Evolutionary conservation across 129 eudicot genomes (phyloP).

Genomic region (Centaurea solstitialis): DNA sequence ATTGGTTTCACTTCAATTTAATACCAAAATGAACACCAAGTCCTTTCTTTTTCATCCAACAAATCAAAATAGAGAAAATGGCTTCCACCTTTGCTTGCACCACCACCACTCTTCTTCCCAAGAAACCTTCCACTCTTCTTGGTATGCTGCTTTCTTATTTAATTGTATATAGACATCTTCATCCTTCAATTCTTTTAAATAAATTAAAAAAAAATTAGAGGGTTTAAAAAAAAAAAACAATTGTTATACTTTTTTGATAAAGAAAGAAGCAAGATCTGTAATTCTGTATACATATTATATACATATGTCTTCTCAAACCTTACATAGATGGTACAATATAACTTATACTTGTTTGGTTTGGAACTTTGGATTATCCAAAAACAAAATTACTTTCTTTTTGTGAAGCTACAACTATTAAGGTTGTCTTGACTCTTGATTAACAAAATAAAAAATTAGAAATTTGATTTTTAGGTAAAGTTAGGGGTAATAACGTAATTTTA

Average conservation of each 20-base stretch:
- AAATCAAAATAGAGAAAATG: slow-evolving; percentile 40
- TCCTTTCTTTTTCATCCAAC: not conserved
- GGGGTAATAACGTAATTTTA: not conserved
- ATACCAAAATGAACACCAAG: slow-evolving; percentile 6
- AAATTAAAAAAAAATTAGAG: not conserved
- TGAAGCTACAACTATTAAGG: too few species aligned
- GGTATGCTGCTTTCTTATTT: slow-evolving; percentile 44
- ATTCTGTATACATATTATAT: too few species aligned
- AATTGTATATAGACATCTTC: not conserved
- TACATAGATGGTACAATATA: too few species aligned
- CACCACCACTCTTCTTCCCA: slow-evolving; percentile 51
- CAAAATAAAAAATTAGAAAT: too few species aligned
- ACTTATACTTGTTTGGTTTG: too few species aligned
- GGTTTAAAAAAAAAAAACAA: not conserved
- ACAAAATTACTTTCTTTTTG: too few species aligned
- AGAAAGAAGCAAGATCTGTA: too few species aligned
- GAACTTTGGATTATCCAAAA: too few species aligned
- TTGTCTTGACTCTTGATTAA: too few species aligned
- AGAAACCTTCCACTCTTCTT: slow-evolving; percentile 41
- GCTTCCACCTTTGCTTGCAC: slow-evolving; percentile 75
- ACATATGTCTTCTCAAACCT: too few species aligned
- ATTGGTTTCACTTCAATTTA: slow-evolving; percentile 17
- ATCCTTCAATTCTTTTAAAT: not conserved
- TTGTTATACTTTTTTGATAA: too few species aligned
- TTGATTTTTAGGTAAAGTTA: not conserved